Evolutionary conservation across 1,284 basidiomycete genomes (phyloP).

Genomic region (Cronartium quercuum): DNA sequence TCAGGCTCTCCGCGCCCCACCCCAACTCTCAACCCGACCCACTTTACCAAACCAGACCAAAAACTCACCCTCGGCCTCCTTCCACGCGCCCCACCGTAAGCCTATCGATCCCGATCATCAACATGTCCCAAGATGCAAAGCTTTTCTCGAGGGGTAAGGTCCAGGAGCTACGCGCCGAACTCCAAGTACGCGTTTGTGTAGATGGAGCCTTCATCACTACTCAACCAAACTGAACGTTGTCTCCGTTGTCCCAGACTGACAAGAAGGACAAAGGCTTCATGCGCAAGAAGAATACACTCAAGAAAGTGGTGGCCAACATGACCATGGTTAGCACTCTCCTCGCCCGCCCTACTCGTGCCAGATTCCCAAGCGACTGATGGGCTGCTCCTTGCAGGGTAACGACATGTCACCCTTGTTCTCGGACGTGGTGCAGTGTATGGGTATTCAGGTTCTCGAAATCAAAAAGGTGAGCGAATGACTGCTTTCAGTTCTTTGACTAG

Average conservation of each 20-base stretch:
- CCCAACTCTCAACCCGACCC: too few relatives aligned
- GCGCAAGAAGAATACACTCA: slow-evolving; percentile 47
- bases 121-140: slow-evolving; percentile 46
- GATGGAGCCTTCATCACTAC: neutral
- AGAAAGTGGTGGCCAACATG: slow-evolving; percentile 50
- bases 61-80: too few relatives aligned
- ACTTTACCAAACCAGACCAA: too few relatives aligned
- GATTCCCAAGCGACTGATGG: neutral
- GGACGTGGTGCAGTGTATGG: slow-evolving; percentile 80
- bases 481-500: slow-evolving; percentile 9
- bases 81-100: neutral
- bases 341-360: neutral
- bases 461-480: slow-evolving; percentile 91
- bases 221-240: neutral
- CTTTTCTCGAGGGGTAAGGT: slow-evolving; percentile 48
- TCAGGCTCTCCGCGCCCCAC: too few relatives aligned
- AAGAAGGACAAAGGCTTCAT: slow-evolving; percentile 49
- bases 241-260: slow-evolving; percentile 39
- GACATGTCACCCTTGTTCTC: slow-evolving; percentile 79
- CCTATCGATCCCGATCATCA: slow-evolving; percentile 28
- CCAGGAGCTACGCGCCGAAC: slow-evolving; percentile 47
- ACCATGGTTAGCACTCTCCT: slow-evolving; percentile 43
- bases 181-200: slow-evolving; percentile 39
- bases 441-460: slow-evolving; percentile 84
- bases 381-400: slow-evolving; percentile 52